Evolutionary conservation across 441 rosid species (phyloP).

Genomic region (Eutrema salsugineum): DNA sequence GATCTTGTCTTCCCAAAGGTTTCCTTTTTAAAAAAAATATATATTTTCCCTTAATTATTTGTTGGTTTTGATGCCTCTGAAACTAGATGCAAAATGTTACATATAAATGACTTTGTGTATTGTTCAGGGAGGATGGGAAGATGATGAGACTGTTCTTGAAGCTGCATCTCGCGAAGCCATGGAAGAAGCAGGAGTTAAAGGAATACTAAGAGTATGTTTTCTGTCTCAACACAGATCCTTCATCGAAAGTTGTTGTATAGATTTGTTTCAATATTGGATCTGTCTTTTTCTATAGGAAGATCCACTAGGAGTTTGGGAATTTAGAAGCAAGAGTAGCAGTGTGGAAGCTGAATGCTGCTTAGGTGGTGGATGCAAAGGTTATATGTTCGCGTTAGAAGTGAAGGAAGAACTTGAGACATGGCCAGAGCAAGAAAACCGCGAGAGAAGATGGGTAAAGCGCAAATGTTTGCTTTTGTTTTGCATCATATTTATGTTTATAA

Average conservation of each 20-base stretch:
- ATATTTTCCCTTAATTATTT: background rate
- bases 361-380: slow-evolving; percentile 72
- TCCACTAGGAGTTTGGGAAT: slow-evolving; percentile 82
- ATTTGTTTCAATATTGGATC: background rate
- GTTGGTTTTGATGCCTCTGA: background rate
- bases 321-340: slow-evolving; percentile 73
- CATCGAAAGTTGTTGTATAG: background rate
- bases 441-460: slow-evolving; percentile 61
- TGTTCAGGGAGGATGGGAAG: slow-evolving; percentile 90
- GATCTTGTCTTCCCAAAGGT: slow-evolving; percentile 88
- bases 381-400: slow-evolving; percentile 78
- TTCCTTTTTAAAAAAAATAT: no score
- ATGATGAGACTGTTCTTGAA: slow-evolving; percentile 77
- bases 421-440: slow-evolving; percentile 65
- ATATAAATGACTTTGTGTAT: background rate
- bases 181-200: slow-evolving; percentile 93
- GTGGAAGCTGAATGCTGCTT: slow-evolving; percentile 32
- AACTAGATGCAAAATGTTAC: background rate
- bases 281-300: slow-evolving; percentile 38
- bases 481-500: background rate
- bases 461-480: background rate
- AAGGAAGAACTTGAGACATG: slow-evolving; percentile 72
- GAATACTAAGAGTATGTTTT: slow-evolving; percentile 52
- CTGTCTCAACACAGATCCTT: background rate
- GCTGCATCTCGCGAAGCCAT: slow-evolving; percentile 92